Base-by-base conservation (phyloP, 2,329 filamentous ascomycete genomes). In the Neurospora sp. region DNA sequence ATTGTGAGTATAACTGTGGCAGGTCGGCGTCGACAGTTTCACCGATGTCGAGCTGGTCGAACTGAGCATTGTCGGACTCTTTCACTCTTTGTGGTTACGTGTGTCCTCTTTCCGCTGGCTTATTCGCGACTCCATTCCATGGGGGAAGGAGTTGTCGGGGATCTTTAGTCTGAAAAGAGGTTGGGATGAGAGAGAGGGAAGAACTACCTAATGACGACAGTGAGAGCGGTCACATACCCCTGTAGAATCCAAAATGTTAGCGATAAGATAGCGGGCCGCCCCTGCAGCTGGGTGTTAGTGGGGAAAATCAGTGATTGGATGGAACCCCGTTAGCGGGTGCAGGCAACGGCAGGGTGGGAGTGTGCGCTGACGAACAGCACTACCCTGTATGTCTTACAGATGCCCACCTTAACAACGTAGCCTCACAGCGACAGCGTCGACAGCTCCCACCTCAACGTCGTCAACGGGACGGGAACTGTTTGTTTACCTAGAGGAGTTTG, bases 41-140 rank as follows among this genome's bases (percentile, higher is more conserved):
- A 58, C 52, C 52, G 52, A 58, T 58, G 52, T 58, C 52, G 23
- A 58, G 19, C 66, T 70, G 42, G 58, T 68, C 66, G 40, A 33
- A 70, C 42, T 42, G 72, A 67, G 71, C 74, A 76, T 74, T 72
- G 72, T 74, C 68, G 62, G 66, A 43, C 38, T 42, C 43, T 43
- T 36, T 66, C 58, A 42, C 23, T 17, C 23, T 28, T 19, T 11
- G n/a, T 23, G 43, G 19, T 52, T n/a, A 10, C 42, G n/a, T 46
- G 43, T 46, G 43, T 46, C 43, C 43, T 46, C 9, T 46, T 46
- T 46, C n/a, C 43, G n/a, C 43, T 23, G 43, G n/a, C 23, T 58
- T 58, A 58, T 58, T 58, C 52, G 52, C 13, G 11, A 33, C 23
- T 58, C 52, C 52, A 33, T 33, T 58, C 52, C 52, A 58, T 9